Evolutionary conservation across 345 rosid genomes (phyloP), one percentile per base, ranked within the genome.

Genomic region (Linum lewisii): DNA sequence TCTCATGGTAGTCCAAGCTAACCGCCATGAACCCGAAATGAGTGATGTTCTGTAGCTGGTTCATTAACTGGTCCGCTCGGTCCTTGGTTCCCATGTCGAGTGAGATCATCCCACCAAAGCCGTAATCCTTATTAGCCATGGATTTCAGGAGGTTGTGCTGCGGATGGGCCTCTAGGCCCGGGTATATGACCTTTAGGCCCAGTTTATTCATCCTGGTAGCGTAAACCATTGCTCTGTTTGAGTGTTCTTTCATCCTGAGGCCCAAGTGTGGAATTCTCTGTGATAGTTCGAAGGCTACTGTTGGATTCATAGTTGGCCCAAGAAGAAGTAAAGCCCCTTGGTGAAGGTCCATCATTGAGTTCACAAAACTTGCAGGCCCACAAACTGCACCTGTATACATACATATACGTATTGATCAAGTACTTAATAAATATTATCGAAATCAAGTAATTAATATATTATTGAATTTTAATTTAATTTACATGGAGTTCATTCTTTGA

Each of bases 221-320:
- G 23, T 71, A 89, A 15, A 65, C 71, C 73, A 80, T 23, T 42
- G 97, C 95, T 51, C 99, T 61, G 26, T 55, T 64, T 81, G 94
- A 75, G 20, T 93, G 99, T 73, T 87, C 99, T 63, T 74, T 93
- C 86, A 93, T 83, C 58, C 99, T 78, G 1, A 93, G 78, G 66
- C 81, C 75, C 61, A 89, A 64, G 64, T 93, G 95, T 52, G 99
- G 99, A 57, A 93, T 73, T 22, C 99, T 76, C 54, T 86, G 94
- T 0, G 95, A 87, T 3, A 93, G 73, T 62, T 87, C 97, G 50
- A 85, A 87, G 3, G 99, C 97, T 7, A 87, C 95, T 66, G 87
- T 93, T 9, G 99, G 77, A 51, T 93, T 89, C 99, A 89, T 93
- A 21, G 99, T 93, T 36, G 99, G 99, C n/a, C 99, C 97, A 0